Base-by-base conservation (phyloP, 352 stramenopile species). In the Aphanomyces invadans region DNA sequence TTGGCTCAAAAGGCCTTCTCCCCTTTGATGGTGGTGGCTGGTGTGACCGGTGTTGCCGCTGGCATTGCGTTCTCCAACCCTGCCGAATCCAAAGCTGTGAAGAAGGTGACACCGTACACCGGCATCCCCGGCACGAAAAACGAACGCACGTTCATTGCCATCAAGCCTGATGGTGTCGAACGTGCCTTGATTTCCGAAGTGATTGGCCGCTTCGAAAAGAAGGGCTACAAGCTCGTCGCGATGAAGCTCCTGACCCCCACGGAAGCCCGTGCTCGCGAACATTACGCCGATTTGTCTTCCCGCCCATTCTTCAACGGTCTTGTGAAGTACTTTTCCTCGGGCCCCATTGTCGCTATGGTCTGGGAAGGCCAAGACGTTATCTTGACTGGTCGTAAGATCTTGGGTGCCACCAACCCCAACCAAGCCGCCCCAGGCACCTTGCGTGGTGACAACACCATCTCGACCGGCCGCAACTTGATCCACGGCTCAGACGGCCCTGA, bases 301-400 rank as follows among this genome's bases (percentile, higher is more conserved):
- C 96, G 96, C 61, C 85, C 88, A 4, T 98, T 98, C 76, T 98
- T 95, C 74, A 76, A 77, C 7, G 88, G 89, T 38, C 86, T 96
- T 60, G 85, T 94, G 70, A 86, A 93, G 71, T 95, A 93, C 77
- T 93, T 98, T 71, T 88, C 79, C 54, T 97, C 87, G 62, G 95
- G 95, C 59, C 95, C 95, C 44, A 97, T 98, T 70, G 90, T 98
- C 42, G 97, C 88, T 87, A 98, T 98, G 92, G 86, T 88, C 46
- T 96, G 88, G 85, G 88, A 97, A 72, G 89, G 90, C 70, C 96
- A 89, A 65, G 88, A 97, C 74, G 90, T 97, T 68, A 97, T 98
- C 76, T 83, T 92, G 68, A 95, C 93, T 61, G 92, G 91, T 60
- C 88, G 95, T 73, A 96, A 97, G 79, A 97, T 98, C 82, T 73